A percentile compares a stretch with the other conserved stretches of the same genome.
phyloP scores from a whole-genome alignment of 805 yeast species.

The Saccharomyces mikatae region DNA sequence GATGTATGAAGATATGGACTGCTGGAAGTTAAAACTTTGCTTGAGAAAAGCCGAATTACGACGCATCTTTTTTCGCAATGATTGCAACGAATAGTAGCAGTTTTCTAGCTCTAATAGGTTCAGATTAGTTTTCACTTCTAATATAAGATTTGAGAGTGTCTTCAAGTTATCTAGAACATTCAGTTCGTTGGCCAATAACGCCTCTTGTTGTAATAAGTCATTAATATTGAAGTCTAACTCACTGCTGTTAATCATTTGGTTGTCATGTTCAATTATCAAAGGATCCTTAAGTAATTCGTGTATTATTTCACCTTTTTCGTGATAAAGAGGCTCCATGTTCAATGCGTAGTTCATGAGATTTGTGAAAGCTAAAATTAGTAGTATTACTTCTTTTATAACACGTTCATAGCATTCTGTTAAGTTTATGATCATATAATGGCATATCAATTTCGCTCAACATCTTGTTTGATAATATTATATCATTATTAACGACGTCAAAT shows the following conservation, averaged over 20 bases:
- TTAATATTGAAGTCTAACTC: not conserved
- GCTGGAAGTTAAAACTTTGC: constrained; percentile 24
- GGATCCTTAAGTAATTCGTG: constrained; percentile 1
- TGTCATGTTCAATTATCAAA: not conserved
- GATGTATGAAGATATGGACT: constrained; percentile 18
- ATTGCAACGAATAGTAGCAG: constrained; percentile 26
- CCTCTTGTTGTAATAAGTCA: constrained; percentile 13
- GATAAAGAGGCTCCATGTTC: not conserved
- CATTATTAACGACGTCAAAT: not conserved
- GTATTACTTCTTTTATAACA: not conserved
- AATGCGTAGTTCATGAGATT: not conserved
- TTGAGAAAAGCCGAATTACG: constrained; percentile 8
- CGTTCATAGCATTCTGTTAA: not conserved
- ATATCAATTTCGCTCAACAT: not conserved
- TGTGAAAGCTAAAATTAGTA: not conserved
- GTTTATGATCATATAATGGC: not conserved
- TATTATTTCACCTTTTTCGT: constrained; percentile 1
- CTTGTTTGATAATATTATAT: not conserved
- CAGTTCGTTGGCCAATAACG: constrained; percentile 13
- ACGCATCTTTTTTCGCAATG: constrained; percentile 19
- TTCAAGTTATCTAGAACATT: constrained; percentile 15
- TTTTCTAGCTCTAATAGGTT: constrained; percentile 26
- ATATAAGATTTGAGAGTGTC: constrained; percentile 15
- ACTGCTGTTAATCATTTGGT: not conserved
- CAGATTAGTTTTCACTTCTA: constrained; percentile 25